A percentile compares a stretch with the other conserved stretches of the same genome.
Conservation (phyloP, 2,329 filamentous ascomycete genomes). For the Calonectria pseudoreteaudii region DNA sequence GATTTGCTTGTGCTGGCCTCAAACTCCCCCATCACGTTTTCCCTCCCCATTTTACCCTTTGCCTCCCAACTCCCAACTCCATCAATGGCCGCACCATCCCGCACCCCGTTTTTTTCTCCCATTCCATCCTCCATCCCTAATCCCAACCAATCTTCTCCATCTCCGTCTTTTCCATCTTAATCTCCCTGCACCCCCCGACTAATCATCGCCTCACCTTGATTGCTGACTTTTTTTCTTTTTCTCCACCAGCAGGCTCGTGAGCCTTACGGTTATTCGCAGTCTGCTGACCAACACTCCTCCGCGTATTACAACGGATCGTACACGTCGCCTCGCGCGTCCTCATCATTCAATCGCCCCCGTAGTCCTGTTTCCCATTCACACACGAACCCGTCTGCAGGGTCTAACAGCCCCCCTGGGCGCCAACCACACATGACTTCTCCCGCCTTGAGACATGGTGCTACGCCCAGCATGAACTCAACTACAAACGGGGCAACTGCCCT, state of each 20-base stretch:
- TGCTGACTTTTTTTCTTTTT: conserved; percentile 45
- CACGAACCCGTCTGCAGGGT: conserved; percentile 55
- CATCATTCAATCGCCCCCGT: conserved; percentile 56
- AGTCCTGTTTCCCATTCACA: conserved; percentile 65
- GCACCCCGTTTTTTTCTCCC: conserved; percentile 27
- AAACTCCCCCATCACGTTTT: conserved; percentile 25
- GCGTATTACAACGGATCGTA: conserved; percentile 64
- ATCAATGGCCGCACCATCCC: conserved; percentile 40
- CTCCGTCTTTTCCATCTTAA: conserved; percentile 8
- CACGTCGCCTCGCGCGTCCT: conserved; percentile 59
- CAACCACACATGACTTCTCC: conserved; percentile 61
- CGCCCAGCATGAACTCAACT: conserved; percentile 51
- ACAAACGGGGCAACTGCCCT: conserved; percentile 55
- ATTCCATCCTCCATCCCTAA: conserved; percentile 16
- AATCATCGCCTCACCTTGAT: conserved; percentile 27
- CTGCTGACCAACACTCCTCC: conserved; percentile 55
- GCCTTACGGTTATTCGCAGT: conserved; percentile 60
- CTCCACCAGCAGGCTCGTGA: conserved; percentile 59
- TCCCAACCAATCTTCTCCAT: conserved; percentile 7
- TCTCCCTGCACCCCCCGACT: conserved; percentile 21
- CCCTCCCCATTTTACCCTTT: conserved; percentile 20
- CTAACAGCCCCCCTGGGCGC: conserved; percentile 57
- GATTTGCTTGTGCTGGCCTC: conserved; percentile 31
- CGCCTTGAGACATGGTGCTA: conserved; percentile 56
- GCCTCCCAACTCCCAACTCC: conserved; percentile 24